Evolutionary conservation across 2,329 filamentous ascomycete species (phyloP).

Genomic region (Colletotrichum melonis): DNA sequence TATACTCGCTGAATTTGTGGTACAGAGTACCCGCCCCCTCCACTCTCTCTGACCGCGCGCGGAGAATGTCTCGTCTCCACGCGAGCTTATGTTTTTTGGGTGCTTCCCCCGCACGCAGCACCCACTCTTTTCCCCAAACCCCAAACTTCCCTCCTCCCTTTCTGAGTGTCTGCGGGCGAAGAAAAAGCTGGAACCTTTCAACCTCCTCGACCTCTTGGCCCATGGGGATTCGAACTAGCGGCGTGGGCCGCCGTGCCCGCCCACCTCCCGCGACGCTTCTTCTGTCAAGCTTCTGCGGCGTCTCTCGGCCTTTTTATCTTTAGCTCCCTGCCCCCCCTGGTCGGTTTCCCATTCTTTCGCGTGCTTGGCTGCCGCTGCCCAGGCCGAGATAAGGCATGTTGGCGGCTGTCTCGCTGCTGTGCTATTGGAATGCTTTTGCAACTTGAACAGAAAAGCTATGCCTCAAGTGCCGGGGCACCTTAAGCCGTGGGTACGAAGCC

Average conservation of each 20-base stretch:
- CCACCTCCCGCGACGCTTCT: neutral
- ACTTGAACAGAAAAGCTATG: neutral
- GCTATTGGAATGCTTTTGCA: neutral
- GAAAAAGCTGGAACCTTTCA: neutral
- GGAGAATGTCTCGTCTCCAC: neutral
- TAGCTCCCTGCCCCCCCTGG: neutral
- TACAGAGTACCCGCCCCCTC: too few relatives aligned
- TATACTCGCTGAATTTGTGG: slow-evolving; percentile 32
- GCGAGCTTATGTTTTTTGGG: neutral
- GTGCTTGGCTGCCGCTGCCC: neutral
- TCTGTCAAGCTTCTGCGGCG: neutral
- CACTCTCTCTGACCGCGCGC: neutral
- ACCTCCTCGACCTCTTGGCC: neutral
- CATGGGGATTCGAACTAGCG: neutral
- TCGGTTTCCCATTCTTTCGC: neutral
- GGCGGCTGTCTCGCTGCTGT: neutral
- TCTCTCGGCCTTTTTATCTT: neutral
- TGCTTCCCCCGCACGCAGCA: neutral
- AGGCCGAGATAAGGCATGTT: neutral
- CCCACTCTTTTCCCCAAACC: neutral
- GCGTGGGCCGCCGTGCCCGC: neutral
- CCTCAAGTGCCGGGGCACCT: neutral
- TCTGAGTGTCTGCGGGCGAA: neutral
- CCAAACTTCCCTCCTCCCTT: neutral
- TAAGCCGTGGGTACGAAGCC: neutral